Conservation (phyloP, 1,139 yeast genomes). For the Kurtzmaniella natalensis region DNA sequence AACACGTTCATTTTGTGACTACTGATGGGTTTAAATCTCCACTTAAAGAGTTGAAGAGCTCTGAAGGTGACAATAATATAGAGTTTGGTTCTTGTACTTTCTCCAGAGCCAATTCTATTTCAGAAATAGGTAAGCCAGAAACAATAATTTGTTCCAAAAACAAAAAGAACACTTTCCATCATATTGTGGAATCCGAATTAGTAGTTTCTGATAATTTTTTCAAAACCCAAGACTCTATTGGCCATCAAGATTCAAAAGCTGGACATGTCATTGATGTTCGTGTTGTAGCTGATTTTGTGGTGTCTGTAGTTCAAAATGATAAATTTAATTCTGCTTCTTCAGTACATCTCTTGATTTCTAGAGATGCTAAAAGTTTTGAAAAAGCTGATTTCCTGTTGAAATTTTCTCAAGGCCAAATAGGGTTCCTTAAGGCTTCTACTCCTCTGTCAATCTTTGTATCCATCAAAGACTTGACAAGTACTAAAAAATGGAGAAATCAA, state of each 20-base stretch:
- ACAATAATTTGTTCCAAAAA: conserved; percentile 49
- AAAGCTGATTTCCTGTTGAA: conserved; percentile 50
- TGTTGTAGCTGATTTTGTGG: conserved; percentile 48
- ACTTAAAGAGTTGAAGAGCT: conserved; percentile 27
- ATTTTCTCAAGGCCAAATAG: conserved; percentile 39
- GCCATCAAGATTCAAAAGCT: conserved; percentile 21
- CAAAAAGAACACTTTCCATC: conserved; percentile 40
- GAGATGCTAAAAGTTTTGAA: conserved; percentile 49
- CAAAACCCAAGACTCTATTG: conserved; percentile 24
- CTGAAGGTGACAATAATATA: conserved; percentile 21
- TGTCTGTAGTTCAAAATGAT: conserved; percentile 49
- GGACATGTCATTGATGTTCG: conserved; percentile 45
- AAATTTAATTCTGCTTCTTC: conserved; percentile 37
- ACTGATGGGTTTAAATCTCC: conserved; percentile 47
- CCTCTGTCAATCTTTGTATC: conserved; percentile 53
- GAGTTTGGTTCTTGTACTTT: conserved; percentile 42
- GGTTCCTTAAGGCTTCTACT: conserved; percentile 50
- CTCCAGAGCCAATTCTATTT: conserved; percentile 40
- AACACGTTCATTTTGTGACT: conserved; percentile 40
- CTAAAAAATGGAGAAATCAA: not conserved
- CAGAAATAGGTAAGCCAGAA: conserved; percentile 34
- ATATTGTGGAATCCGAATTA: conserved; percentile 38
- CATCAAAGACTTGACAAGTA: conserved; percentile 35
- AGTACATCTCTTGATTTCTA: conserved; percentile 51
- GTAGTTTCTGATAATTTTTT: conserved; percentile 54